Base-by-base conservation (phyloP, 1,284 basidiomycete genomes). In the Apiotrichum mycotoxinovorans region DNA sequence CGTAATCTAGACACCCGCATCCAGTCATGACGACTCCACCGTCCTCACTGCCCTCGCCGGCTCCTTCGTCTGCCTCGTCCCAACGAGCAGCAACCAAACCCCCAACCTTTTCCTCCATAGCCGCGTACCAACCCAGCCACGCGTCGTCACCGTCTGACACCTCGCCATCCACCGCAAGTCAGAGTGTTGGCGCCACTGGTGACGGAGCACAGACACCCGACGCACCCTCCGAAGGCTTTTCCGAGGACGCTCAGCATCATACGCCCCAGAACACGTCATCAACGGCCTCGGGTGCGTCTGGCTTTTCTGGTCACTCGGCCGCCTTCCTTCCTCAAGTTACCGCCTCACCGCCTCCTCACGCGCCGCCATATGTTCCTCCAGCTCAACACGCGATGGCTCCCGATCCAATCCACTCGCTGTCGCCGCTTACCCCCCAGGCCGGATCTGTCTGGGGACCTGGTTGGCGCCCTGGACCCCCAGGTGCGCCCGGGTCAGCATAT, bases 341-440 rank as follows among this genome's bases (percentile, higher is more conserved):
- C 15, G 67, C 71, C n/a, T 72, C 71, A 2, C 73, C 73, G 7
- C 72, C 72, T 12, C 72, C 71, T 17, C 67, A 72, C 35, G 63
- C 67, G 15, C 71, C 71, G 1, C 64, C 69, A 9, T 75, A 75
- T 55, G 60, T 75, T 9, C 73, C 73, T 22, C 73, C 73, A 15
- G 71, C 72, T 17, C 73, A 75, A 48, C 72, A 75, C 56, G 71
- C 71, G n/a, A 71, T 73, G 69, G 57, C 73, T 2, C 73, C 73
- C 15, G 73, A 75, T 56, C 73, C 73, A 0, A 75, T 75, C 18
- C 73, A 72, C 60, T 56, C 63, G 7, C 52, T 69, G 34, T 57
- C 57, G 25, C 53, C 54, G 37, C 44, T 37, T n/a, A 25, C 46
- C 8, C 59, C 61, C 14, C 54, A 56, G 27, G 26, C 54, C 7